phyloP scores from a whole-genome alignment of 306 rosid genomes.

The Begonia masoniana region DNA sequence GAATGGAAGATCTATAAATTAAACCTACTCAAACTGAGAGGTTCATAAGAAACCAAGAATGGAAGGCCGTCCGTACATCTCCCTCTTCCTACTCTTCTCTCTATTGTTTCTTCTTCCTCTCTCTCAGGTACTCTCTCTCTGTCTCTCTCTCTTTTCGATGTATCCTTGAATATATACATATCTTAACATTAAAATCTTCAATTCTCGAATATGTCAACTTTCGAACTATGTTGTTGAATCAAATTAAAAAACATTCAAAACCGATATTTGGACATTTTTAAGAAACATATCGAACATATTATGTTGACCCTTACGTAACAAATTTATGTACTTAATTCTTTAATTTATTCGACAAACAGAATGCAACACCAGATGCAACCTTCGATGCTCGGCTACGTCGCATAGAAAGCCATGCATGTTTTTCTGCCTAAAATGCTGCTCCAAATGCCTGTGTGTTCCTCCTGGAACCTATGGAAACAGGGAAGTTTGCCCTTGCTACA shows the following conservation, averaged over 20 bases:
- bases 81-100: slow-evolving; percentile 28
- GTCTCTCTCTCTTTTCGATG: slow-evolving; percentile 12
- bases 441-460: slow-evolving; percentile 74
- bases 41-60: neutral
- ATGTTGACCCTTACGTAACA: no score
- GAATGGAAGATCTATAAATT: no score
- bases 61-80: slow-evolving; percentile 18
- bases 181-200: no score
- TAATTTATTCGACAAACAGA: slow-evolving; percentile 26
- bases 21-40: no score
- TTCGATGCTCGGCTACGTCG: slow-evolving; percentile 76
- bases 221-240: no score
- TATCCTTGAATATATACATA: no score
- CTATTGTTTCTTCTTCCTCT: slow-evolving; percentile 47
- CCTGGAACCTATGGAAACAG: slow-evolving; percentile 72
- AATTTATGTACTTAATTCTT: no score
- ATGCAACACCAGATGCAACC: slow-evolving; percentile 47
- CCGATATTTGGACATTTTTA: no score
- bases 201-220: no score
- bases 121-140: slow-evolving; percentile 38
- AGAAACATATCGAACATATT: no score
- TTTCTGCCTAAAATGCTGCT: slow-evolving; percentile 81
- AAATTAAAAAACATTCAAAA: no score
- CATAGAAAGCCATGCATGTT: slow-evolving; percentile 96
- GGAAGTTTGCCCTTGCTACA: slow-evolving; percentile 77